Evolutionary conservation across 495 filamentous ascomycete species (phyloP).

Genomic region (Usnea hakonensis): DNA sequence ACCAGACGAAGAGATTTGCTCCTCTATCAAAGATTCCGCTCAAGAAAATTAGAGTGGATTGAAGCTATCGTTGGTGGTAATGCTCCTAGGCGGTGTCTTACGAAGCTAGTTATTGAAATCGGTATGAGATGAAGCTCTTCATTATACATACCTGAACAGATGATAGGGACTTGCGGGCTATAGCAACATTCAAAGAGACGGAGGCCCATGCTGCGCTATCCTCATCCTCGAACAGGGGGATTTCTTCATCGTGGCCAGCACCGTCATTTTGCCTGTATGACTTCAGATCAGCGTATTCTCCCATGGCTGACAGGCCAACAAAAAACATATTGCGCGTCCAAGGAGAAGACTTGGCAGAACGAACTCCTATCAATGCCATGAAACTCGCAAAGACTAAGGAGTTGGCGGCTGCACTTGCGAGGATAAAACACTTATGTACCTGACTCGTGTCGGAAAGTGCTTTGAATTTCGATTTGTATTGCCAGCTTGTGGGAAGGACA

Average conservation of each 20-base stretch:
- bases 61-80: background rate
- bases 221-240: slow-evolving; percentile 23
- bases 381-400: background rate
- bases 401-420: background rate
- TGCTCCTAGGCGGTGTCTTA: background rate
- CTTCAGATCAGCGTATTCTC: background rate
- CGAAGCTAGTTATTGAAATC: background rate
- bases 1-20: background rate
- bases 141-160: slow-evolving; percentile 29
- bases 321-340: background rate
- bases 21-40: background rate
- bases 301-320: background rate
- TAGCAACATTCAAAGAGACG: slow-evolving; percentile 51
- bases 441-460: background rate
- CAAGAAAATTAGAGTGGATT: too few species aligned
- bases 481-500: background rate
- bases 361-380: background rate
- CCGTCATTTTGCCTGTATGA: background rate
- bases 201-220: slow-evolving; percentile 49
- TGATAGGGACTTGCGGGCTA: slow-evolving; percentile 43
- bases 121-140: background rate
- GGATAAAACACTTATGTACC: background rate
- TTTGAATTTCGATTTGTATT: background rate
- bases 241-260: slow-evolving; percentile 12
- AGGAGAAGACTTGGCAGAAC: background rate